A percentile compares a stretch with the other conserved stretches of the same genome.
phyloP scores from a whole-genome alignment of 2,329 filamentous ascomycete genomes.

The Cladophialophora bantiana region DNA sequence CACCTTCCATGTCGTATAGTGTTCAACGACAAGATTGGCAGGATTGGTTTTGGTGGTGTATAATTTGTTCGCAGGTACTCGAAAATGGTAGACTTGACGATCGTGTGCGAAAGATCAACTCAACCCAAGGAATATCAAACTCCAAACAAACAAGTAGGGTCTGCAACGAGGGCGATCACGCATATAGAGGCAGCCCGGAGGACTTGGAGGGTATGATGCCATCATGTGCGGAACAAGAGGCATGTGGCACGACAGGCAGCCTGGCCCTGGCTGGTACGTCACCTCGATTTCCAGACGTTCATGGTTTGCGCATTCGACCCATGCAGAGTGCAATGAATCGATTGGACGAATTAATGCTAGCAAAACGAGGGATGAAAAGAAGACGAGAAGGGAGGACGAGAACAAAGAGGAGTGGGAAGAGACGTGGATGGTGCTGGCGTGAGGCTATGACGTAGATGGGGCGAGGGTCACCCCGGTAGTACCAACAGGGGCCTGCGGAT shows the following conservation, averaged over 20 bases:
- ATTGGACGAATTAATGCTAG: neutral
- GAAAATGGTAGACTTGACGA: neutral
- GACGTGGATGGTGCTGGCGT: neutral
- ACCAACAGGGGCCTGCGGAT: slow-evolving; percentile 23
- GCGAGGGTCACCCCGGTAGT: slow-evolving; percentile 16
- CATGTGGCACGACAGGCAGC: slow-evolving; percentile 23
- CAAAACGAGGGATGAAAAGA: neutral
- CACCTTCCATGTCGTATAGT: slow-evolving; percentile 55
- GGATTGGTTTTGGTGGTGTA: neutral
- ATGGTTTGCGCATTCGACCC: neutral
- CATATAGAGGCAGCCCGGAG: neutral
- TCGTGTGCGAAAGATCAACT: neutral
- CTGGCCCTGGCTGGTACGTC: slow-evolving; percentile 32
- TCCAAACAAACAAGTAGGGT: neutral
- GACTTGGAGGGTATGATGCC: slow-evolving; percentile 20
- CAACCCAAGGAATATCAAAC: neutral
- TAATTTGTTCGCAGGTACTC: neutral
- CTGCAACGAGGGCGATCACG: neutral
- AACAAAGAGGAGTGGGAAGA: neutral
- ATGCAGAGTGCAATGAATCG: neutral
- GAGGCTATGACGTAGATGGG: slow-evolving; percentile 18
- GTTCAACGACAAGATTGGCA: neutral
- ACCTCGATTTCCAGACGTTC: slow-evolving; percentile 12
- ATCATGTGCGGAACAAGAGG: slow-evolving; percentile 16
- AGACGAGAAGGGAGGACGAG: neutral